Conservation (phyloP, 192 early-diverging fungal species). For the Entomortierella lignicola region DNA sequence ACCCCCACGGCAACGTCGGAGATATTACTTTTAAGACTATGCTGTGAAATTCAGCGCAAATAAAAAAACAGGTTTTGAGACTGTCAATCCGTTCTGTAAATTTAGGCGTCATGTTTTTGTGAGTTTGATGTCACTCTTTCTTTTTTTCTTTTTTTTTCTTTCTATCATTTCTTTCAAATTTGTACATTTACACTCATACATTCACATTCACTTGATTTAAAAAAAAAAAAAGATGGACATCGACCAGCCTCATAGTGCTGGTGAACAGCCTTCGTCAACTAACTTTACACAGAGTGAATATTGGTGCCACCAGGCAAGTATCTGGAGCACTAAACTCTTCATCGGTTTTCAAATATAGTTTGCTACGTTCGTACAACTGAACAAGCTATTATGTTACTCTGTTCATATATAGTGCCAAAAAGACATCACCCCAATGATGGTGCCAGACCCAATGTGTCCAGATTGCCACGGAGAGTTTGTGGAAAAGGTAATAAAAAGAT, state of each 20-base stretch:
- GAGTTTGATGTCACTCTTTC: not conserved
- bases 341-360: not conserved
- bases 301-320: slow-evolving; percentile 42
- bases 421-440: slow-evolving; percentile 66
- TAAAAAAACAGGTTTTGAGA: too few species aligned
- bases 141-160: not conserved
- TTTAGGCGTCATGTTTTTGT: too few species aligned
- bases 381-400: not conserved
- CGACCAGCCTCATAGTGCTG: not conserved
- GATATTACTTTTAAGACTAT: slow-evolving; percentile 1
- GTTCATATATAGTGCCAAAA: slow-evolving; percentile 27
- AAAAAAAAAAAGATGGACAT: not conserved
- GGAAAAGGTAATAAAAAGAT: slow-evolving; percentile 73
- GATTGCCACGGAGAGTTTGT: slow-evolving; percentile 82
- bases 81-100: too few species aligned
- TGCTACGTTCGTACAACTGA: not conserved
- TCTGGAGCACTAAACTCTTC: not conserved
- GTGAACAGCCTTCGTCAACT: not conserved
- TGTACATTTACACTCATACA: not conserved
- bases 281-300: not conserved
- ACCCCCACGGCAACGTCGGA: slow-evolving; percentile 11
- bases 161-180: too few species aligned
- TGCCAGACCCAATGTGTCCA: slow-evolving; percentile 84
- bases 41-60: too few species aligned
- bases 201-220: not conserved